These are phyloP conservation scores for Solanum sejunctum DNA, from an alignment of 257 asterid species.

Conservation along the genomic window DNA sequence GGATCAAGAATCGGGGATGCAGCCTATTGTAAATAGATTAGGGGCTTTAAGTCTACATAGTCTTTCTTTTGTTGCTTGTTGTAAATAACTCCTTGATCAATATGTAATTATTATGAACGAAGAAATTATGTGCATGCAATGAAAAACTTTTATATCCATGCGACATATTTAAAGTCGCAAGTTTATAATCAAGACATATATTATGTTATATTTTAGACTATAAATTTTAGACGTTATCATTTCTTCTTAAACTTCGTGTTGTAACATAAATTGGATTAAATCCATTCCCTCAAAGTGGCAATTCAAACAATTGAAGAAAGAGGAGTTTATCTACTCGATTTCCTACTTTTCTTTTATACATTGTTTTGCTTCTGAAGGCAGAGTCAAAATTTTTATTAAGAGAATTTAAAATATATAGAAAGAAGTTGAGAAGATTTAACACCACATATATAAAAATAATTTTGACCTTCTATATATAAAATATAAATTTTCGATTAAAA, in stretches of 20 bases:
- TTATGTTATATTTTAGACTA: not conserved
- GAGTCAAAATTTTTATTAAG: no score
- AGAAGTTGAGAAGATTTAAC: no score
- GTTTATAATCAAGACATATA: not conserved
- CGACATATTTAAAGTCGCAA: no score
- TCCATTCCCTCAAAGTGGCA: not conserved
- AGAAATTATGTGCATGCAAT: no score
- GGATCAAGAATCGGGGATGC: slow-evolving; percentile 27
- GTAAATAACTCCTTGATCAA: not conserved
- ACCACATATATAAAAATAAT: no score
- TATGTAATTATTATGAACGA: not conserved
- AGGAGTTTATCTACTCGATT: not conserved
- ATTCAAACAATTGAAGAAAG: not conserved
- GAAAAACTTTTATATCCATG: no score
- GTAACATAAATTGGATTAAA: not conserved
- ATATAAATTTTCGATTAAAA: no score
- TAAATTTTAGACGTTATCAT: not conserved
- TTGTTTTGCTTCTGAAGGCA: no score
- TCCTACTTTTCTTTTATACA: no score
- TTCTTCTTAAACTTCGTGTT: not conserved
- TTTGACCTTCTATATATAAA: no score
- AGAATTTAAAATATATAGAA: no score
- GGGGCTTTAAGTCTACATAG: not conserved
- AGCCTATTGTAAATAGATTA: not conserved
- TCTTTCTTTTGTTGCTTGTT: not conserved